phyloP scores from a whole-genome alignment of 139 green algal species.

The Tetraselmis striata region DNA sequence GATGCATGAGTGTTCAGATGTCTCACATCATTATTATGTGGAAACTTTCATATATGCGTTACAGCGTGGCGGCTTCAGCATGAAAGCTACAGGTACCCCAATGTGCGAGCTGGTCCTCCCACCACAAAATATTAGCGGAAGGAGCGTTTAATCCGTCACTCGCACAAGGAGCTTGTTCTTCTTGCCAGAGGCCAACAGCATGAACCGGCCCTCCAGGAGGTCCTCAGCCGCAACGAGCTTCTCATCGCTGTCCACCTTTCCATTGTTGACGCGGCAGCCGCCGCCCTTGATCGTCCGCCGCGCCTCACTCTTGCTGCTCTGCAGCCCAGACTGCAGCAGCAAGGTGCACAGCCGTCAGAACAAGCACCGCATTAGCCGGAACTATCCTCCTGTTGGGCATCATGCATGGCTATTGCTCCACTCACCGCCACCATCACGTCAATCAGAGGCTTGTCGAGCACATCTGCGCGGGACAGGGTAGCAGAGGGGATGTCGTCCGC shows the following conservation, averaged over 20 bases:
- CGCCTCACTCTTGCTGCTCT: conserved; percentile 78
- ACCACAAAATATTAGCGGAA: too few relatives aligned
- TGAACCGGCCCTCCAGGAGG: conserved; percentile 79
- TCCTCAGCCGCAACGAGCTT: conserved; percentile 49
- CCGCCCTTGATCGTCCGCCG: conserved; percentile 69
- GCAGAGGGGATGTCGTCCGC: conserved; percentile 63
- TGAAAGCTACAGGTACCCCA: too few relatives aligned
- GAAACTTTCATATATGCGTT: too few relatives aligned
- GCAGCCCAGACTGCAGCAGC: conserved; percentile 39
- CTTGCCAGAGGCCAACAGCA: conserved; percentile 90
- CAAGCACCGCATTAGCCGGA: too few relatives aligned
- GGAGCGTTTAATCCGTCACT: conserved; percentile 31
- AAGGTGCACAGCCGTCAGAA: too few relatives aligned
- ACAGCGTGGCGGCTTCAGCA: too few relatives aligned
- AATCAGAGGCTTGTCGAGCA: conserved; percentile 54
- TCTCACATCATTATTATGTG: too few relatives aligned
- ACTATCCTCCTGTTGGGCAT: too few relatives aligned
- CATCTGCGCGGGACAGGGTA: conserved; percentile 32
- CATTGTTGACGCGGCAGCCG: conserved; percentile 91
- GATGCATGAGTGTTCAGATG: too few relatives aligned
- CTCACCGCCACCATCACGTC: conserved; percentile 75
- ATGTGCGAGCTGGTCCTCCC: too few relatives aligned
- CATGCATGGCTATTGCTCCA: too few relatives aligned
- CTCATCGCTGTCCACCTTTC: conserved; percentile 63
- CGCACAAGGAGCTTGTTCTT: conserved; percentile 97